These are phyloP conservation scores for Aurantiochytrium sp. DNA, from an alignment of 108 stramenopile species.

Conservation along the genomic window DNA sequence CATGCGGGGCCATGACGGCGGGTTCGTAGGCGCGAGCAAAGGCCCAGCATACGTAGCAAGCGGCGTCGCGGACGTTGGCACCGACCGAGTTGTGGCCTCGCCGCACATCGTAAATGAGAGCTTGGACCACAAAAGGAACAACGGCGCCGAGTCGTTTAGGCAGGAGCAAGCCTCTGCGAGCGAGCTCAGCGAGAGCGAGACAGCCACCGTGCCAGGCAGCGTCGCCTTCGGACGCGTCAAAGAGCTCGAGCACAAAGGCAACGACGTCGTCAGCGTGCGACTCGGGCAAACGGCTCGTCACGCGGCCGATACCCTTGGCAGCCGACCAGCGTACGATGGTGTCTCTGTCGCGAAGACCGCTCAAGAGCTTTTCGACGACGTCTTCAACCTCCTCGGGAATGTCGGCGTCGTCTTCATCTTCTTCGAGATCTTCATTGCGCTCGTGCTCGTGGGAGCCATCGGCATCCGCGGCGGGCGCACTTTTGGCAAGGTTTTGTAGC, in stretches of 20 bases:
- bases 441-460: background rate
- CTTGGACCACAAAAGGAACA: slow-evolving; percentile 69
- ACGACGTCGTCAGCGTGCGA: slow-evolving; percentile 89
- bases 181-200: slow-evolving; percentile 85
- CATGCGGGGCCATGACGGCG: slow-evolving; percentile 57
- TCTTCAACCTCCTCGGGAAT: slow-evolving; percentile 91
- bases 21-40: slow-evolving; percentile 93
- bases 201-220: slow-evolving; percentile 91
- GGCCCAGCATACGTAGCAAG: slow-evolving; percentile 97
- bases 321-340: slow-evolving; percentile 97
- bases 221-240: slow-evolving; percentile 64
- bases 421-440: background rate
- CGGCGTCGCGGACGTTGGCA: slow-evolving; percentile 91
- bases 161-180: slow-evolving; percentile 85
- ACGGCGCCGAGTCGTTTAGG: slow-evolving; percentile 69
- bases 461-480: background rate
- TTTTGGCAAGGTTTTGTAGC: slow-evolving; percentile 53
- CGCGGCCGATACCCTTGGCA: slow-evolving; percentile 90
- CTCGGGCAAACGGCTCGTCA: slow-evolving; percentile 80
- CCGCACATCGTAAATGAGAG: slow-evolving; percentile 76
- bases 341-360: slow-evolving; percentile 63
- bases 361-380: slow-evolving; percentile 77
- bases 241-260: slow-evolving; percentile 67
- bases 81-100: slow-evolving; percentile 81
- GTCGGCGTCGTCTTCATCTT: slow-evolving; percentile 41